Conservation (phyloP, 257 asterid genomes). For the Misopates orontium region DNA sequence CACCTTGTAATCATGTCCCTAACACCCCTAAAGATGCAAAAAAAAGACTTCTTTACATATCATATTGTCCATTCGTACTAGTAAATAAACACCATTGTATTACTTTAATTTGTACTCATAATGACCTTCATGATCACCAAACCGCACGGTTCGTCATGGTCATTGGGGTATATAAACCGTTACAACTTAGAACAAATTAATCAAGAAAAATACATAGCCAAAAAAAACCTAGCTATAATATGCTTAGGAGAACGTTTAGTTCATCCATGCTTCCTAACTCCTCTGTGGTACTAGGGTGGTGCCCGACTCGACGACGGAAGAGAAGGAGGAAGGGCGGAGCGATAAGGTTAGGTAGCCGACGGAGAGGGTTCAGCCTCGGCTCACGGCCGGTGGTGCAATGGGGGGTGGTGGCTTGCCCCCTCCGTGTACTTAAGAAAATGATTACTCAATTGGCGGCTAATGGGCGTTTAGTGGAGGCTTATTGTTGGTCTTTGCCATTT, state of each 20-base stretch:
- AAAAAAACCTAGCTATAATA: conserved; percentile 10
- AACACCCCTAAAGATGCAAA: conserved; percentile 42
- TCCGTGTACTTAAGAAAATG: conserved; percentile 51
- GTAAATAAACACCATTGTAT: conserved; percentile 32
- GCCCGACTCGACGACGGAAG: conserved; percentile 37
- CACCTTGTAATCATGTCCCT: conserved; percentile 46
- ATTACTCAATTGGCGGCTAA: conserved; percentile 44
- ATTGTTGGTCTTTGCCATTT: conserved; percentile 55
- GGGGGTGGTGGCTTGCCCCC: conserved; percentile 45
- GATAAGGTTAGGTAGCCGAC: conserved; percentile 53
- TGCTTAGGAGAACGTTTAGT: conserved; percentile 43
- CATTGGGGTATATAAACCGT: conserved; percentile 12
- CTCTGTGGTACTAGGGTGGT: conserved; percentile 47
- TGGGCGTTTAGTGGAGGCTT: conserved; percentile 52
- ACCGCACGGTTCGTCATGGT: conserved; percentile 24
- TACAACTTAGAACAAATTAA: neutral
- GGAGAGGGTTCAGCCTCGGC: conserved; percentile 57
- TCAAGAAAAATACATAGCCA: neutral
- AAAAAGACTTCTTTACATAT: conserved; percentile 28
- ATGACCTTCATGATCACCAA: conserved; percentile 33
- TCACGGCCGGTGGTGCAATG: conserved; percentile 55
- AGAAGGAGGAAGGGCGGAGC: conserved; percentile 49
- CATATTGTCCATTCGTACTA: conserved; percentile 34
- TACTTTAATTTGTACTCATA: conserved; percentile 33
- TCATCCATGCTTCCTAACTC: conserved; percentile 46